Evolutionary conservation across 495 filamentous ascomycete genomes (phyloP).

Genomic region (Trichoderma gamsii): DNA sequence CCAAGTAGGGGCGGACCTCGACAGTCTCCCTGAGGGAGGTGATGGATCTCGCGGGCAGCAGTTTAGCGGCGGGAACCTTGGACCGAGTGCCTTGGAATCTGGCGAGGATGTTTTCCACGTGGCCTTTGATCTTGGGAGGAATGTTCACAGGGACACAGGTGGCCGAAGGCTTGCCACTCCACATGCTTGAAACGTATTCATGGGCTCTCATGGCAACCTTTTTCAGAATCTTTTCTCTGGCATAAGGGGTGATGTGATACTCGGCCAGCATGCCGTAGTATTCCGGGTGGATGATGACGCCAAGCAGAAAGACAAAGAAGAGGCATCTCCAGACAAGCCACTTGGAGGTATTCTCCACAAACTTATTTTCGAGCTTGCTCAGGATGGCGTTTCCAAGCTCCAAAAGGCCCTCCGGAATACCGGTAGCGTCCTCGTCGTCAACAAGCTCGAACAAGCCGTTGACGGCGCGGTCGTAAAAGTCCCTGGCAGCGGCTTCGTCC

Average conservation of each 20-base stretch:
- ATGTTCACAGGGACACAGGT: conserved; percentile 43
- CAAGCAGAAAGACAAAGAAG: conserved; percentile 78
- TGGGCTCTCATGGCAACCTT: conserved; percentile 73
- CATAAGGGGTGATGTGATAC: conserved; percentile 85
- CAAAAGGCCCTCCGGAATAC: conserved; percentile 77
- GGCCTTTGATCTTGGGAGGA: conserved; percentile 59
- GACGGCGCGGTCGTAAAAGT: conserved; percentile 81
- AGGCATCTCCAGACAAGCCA: conserved; percentile 88
- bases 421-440: conserved; percentile 68
- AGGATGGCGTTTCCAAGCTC: conserved; percentile 78
- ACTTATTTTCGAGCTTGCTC: conserved; percentile 65
- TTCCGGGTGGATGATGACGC: conserved; percentile 85
- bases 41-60: conserved; percentile 61
- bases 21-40: conserved; percentile 63
- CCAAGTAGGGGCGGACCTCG: conserved; percentile 66
- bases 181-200: conserved; percentile 62
- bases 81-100: conserved; percentile 54
- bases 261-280: conserved; percentile 81
- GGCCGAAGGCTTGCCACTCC: conserved; percentile 45
- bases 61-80: conserved; percentile 49
- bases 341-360: conserved; percentile 61
- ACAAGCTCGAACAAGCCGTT: conserved; percentile 79
- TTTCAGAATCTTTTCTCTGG: conserved; percentile 80
- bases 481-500: conserved; percentile 73
- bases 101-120: conserved; percentile 70